These are phyloP conservation scores for Nitzschia putrida DNA, from an alignment of 108 stramenopile genomes.

Conservation along the genomic window DNA sequence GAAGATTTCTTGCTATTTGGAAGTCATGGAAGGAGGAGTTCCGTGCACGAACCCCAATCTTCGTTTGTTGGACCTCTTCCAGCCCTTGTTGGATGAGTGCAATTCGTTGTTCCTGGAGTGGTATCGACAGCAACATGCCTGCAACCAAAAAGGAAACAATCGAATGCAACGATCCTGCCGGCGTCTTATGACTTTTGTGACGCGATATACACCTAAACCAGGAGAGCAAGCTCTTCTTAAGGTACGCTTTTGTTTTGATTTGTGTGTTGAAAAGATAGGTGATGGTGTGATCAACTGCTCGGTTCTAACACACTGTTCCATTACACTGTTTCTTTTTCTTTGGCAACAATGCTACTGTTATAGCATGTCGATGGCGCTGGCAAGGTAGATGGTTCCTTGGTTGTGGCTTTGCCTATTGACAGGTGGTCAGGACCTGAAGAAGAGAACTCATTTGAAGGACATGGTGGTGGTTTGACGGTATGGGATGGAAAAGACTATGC, in stretches of 20 bases:
- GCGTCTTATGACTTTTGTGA: conserved; percentile 89
- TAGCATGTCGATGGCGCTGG: conserved; percentile 89
- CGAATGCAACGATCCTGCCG: conserved; percentile 26
- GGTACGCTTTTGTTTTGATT: neutral
- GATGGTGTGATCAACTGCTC: too few species aligned
- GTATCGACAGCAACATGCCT: conserved; percentile 85
- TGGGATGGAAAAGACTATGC: conserved; percentile 77
- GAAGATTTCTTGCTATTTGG: conserved; percentile 90
- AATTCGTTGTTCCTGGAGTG: conserved; percentile 72
- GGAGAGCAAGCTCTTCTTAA: conserved; percentile 86
- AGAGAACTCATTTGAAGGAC: conserved; percentile 70
- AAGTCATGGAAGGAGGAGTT: conserved; percentile 87
- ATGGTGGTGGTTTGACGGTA: conserved; percentile 85
- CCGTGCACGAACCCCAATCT: conserved; percentile 79
- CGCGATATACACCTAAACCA: conserved; percentile 84
- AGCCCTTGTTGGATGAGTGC: conserved; percentile 67
- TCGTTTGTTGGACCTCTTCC: conserved; percentile 50
- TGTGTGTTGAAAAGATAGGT: too few species aligned
- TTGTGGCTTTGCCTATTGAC: conserved; percentile 86
- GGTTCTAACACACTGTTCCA: too few species aligned
- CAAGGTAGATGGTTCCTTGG: conserved; percentile 84
- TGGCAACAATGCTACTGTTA: too few species aligned
- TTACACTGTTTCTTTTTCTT: too few species aligned
- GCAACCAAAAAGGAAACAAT: conserved; percentile 44
- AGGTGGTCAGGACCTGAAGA: conserved; percentile 74